Base-by-base conservation (phyloP, 164 flowering plant genomes). In the Vitis labrusca region DNA sequence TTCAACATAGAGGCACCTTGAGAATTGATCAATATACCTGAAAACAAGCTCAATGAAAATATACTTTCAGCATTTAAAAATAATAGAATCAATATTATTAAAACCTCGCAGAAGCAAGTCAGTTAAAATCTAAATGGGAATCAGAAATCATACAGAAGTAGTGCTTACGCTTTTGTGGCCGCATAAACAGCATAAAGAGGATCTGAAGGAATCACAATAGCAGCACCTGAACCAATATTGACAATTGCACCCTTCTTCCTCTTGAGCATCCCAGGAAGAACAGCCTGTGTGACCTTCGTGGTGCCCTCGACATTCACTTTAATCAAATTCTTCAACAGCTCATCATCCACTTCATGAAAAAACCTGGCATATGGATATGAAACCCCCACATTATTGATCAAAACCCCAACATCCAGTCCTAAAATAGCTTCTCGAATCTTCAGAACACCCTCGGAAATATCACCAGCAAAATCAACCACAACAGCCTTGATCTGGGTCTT, bases 171-270 rank as follows among this genome's bases (percentile, higher is more conserved):
- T 86, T 95, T 95, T 0, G 99, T 84, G 56, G 93, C 94, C 19
- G 96, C 98, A 78, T 95, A 95, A 65, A 91, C 90, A 64, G 97
- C 79, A 62, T 90, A 89, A 48, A 95, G 90, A 55, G 99, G 98
- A 81, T 85, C 90, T 2, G 96, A 89, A 63, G 97, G 98, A 8
- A 90, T 79, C 8, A 90, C 88, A 79, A 71, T 85, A 6, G 98
- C 89, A 57, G 90, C 90, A 57, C 93, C 97, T 10, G 99, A 95
- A 8, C 98, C 98, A 65, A 91, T 84, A 74, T 95, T 94, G 8
- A 94, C 93, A 75, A 92, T 92, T 2, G 98, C 99, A 1, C 99
- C 98, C 67, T 61, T 91, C 83, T 87, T 92, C 82, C 86, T 91
- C 91, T 85, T 74, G 47, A 94, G 37, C 98, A 94, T 94, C 49